These are phyloP conservation scores for Benincasa hispida DNA, from an alignment of 306 rosid genomes.

Conservation along the genomic window DNA sequence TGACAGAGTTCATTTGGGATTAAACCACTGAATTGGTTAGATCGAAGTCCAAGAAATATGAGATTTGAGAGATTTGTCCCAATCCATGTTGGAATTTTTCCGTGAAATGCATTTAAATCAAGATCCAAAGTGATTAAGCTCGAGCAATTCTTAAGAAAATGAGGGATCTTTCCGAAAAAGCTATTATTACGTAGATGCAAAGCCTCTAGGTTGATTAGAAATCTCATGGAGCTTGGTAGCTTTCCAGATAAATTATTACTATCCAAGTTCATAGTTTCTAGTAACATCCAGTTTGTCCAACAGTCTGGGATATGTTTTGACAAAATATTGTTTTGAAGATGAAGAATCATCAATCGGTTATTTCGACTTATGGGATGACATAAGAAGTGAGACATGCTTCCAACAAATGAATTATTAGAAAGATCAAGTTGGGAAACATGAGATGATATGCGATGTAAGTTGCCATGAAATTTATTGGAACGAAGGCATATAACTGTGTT, in stretches of 20 bases:
- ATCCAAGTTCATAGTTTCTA: neutral
- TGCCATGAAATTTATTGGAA: constrained; percentile 1
- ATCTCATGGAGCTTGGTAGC: constrained; percentile 18
- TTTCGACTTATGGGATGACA: neutral
- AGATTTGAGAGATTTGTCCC: neutral
- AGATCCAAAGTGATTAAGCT: neutral
- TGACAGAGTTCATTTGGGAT: constrained; percentile 3
- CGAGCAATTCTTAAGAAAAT: neutral
- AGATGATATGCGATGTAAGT: neutral
- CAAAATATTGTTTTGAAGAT: neutral
- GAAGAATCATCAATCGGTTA: neutral
- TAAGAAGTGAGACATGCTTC: neutral
- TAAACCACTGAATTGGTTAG: constrained; percentile 2
- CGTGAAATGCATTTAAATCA: neutral
- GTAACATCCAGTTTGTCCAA: constrained; percentile 4
- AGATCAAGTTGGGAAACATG: neutral
- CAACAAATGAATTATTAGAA: neutral
- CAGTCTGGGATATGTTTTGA: constrained; percentile 8
- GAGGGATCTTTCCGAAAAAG: constrained; percentile 13
- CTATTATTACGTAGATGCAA: constrained; percentile 12
- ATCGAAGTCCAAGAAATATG: constrained; percentile 7
- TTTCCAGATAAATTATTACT: constrained; percentile 12
- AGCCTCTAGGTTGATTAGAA: neutral
- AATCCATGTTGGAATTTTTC: constrained; percentile 14
- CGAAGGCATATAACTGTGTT: neutral